Evolutionary conservation across 2,329 filamentous ascomycete genomes (phyloP), one percentile per base, ranked within the genome.

Genomic region (Myriosclerotinia scirpicola): DNA sequence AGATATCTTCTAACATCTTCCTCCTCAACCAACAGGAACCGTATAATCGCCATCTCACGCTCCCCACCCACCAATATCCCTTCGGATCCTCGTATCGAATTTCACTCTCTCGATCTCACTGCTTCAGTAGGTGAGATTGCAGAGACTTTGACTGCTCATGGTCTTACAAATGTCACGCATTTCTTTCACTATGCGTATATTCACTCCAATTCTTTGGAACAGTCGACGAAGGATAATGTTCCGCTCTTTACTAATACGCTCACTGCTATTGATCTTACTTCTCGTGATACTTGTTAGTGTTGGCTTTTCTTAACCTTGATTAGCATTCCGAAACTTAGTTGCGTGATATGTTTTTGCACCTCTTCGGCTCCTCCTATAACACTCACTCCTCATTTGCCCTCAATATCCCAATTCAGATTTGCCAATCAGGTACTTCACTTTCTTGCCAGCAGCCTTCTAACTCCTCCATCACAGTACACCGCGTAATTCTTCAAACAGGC

Each of bases 141-240:
- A 11, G n/a, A 36, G 9, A n/a, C 53, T 9, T 26, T 65, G 5
- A 14, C 1, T 14, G 17, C 63, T 20, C 11, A 38, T 5, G 26
- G 11, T 9, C 3, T 65, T 11, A 65, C 53, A 8, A 22, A 58
- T 26, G 34, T 59, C 3, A 65, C 63, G 9, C 63, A 65, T 48
- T 65, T 58, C 44, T 65, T 65, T 11, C 53, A 65, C 34, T 58
- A 46, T 5, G 63, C 63, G 14, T 65, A 65, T 17, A 58, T 65
- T 7, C 34, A 44, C 38, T 38, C 54, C 30, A 12, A 38, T 5
- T 14, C 30, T 30, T 38, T 61, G 6, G 30, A 61, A 36, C n/a
- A 65, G 36, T 17, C 40, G 30, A 40, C 53, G 0, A 26, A 38
- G 14, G 44, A 65, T 12, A 65, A 65, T 26, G 54, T 65, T 6